Evolutionary conservation across 306 rosid species (phyloP).

Genomic region (Dalbergia cultrata): DNA sequence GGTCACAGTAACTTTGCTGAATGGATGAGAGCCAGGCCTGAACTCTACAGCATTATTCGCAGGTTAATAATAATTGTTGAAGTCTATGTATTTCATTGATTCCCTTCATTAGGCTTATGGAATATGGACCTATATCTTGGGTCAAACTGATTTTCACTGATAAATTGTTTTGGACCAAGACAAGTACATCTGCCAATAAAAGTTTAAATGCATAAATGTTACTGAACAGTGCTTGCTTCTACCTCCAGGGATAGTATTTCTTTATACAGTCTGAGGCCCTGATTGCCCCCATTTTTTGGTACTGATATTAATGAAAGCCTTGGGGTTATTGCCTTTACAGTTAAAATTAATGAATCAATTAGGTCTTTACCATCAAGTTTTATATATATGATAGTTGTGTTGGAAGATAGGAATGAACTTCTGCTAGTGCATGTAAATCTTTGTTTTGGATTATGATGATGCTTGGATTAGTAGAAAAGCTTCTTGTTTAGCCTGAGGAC

Average conservation of each 20-base stretch:
- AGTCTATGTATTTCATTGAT: slow-evolving; percentile 30
- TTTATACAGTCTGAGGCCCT: slow-evolving; percentile 5
- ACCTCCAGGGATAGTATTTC: slow-evolving; percentile 1
- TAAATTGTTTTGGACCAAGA: background rate
- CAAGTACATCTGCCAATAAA: slow-evolving; percentile 4
- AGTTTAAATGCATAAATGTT: slow-evolving; percentile 19
- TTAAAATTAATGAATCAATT: slow-evolving; percentile 26
- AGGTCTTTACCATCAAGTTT: background rate
- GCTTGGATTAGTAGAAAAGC: slow-evolving; percentile 27
- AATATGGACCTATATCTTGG: slow-evolving; percentile 18
- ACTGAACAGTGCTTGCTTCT: slow-evolving; percentile 28
- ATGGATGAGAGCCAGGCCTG: slow-evolving; percentile 96
- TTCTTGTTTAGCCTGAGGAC: slow-evolving; percentile 32
- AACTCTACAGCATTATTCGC: slow-evolving; percentile 90
- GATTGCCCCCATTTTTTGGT: slow-evolving; percentile 8
- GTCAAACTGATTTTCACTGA: slow-evolving; percentile 18
- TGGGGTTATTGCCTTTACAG: slow-evolving; percentile 29
- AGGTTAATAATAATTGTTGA: slow-evolving; percentile 58
- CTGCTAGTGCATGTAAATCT: slow-evolving; percentile 1
- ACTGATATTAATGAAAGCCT: slow-evolving; percentile 16
- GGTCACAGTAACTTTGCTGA: slow-evolving; percentile 69
- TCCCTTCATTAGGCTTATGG: background rate
- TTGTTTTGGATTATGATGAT: slow-evolving; percentile 36
- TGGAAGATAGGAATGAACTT: slow-evolving; percentile 19
- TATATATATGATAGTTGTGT: slow-evolving; percentile 28